Percentiles rank a stretch among this genome's conserved stretches.
phyloP scores from a whole-genome alignment of 768 basidiomycete genomes.

The Dentipellis fragilis region DNA sequence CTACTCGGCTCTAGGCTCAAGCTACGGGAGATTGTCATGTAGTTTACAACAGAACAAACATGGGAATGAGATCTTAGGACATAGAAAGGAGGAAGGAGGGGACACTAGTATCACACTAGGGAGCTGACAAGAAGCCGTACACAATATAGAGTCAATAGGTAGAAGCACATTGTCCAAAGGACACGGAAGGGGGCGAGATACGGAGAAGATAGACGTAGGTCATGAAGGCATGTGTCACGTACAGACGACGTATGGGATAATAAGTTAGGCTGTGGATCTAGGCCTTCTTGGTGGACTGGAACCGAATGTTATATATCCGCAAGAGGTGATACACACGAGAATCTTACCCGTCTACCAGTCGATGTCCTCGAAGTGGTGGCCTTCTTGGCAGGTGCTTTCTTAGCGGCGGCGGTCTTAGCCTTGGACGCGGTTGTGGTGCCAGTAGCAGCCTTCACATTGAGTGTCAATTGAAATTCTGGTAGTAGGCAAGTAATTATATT shows the following conservation, averaged over 20 bases:
- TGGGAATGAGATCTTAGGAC: background rate
- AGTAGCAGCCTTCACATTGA: constrained; percentile 37
- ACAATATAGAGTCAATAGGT: constrained; percentile 1
- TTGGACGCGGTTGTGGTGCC: constrained; percentile 32
- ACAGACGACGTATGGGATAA: background rate
- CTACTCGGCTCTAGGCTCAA: background rate
- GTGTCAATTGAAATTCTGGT: background rate
- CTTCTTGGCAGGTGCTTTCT: constrained; percentile 20
- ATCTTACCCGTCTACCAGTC: background rate
- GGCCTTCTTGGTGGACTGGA: background rate
- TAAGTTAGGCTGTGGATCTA: background rate
- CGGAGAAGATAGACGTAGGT: background rate
- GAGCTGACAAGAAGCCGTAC: background rate
- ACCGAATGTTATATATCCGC: background rate
- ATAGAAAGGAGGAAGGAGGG: background rate
- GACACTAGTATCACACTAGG: background rate
- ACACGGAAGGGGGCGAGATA: background rate
- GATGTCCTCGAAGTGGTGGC: constrained; percentile 4
- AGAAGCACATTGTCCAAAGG: background rate
- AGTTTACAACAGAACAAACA: background rate
- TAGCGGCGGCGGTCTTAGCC: constrained; percentile 17
- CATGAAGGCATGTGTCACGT: background rate
- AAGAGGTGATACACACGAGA: background rate
- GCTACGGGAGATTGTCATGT: background rate
- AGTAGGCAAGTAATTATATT: background rate